Conservation (phyloP, 139 green algal species). For the Closterium sp. region DNA sequence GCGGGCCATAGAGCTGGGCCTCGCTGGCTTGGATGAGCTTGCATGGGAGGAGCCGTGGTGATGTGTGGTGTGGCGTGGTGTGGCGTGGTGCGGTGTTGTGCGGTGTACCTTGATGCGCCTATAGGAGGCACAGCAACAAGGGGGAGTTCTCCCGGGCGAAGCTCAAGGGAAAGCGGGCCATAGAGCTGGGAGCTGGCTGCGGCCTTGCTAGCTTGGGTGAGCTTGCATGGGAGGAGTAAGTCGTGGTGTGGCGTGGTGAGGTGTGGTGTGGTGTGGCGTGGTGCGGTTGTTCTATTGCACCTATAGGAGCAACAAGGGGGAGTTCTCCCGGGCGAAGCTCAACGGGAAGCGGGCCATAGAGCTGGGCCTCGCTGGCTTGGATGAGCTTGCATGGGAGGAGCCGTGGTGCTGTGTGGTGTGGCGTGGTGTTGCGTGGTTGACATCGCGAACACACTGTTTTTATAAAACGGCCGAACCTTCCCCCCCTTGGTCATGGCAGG, state of each 20-base stretch:
- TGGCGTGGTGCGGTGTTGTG: conserved; percentile 60
- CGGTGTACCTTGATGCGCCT: too few species aligned
- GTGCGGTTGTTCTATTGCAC: too few species aligned
- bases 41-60: too few species aligned
- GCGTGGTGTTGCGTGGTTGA: background rate
- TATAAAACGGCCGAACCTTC: conserved; percentile 40
- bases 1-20: conserved; percentile 77
- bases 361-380: conserved; percentile 73
- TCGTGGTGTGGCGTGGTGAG: conserved; percentile 55
- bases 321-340: conserved; percentile 64
- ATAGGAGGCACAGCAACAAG: too few species aligned
- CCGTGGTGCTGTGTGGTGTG: conserved; percentile 71
- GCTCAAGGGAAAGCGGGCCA: conserved; percentile 64
- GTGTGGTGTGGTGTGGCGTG: conserved; percentile 69
- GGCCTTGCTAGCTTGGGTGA: conserved; percentile 68
- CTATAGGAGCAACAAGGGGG: conserved; percentile 65
- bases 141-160: conserved; percentile 55
- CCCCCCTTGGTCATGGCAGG: conserved; percentile 18
- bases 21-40: conserved; percentile 61
- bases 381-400: conserved; percentile 1
- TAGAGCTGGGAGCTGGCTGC: conserved; percentile 87
- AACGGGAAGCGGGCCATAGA: conserved; percentile 78
- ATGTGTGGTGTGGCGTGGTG: conserved; percentile 60
- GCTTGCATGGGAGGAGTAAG: background rate
- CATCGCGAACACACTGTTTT: too few species aligned